These are phyloP conservation scores for Euphorbia peplus DNA, from an alignment of 345 rosid species.

Conservation along the genomic window DNA sequence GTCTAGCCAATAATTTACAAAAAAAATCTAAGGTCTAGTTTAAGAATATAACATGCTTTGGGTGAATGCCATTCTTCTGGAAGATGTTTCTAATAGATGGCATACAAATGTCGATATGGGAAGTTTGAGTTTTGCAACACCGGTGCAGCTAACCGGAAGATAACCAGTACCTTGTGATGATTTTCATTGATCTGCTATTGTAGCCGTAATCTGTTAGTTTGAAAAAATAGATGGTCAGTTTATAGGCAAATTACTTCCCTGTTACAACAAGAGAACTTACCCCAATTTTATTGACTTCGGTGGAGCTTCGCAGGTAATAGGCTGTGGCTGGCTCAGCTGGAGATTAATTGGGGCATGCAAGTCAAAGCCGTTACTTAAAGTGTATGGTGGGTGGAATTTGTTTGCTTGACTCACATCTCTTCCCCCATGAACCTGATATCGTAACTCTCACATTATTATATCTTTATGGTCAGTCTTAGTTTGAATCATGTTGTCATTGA, in stretches of 20 bases:
- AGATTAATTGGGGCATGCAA: conserved; percentile 34
- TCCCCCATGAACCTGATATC: conserved; percentile 33
- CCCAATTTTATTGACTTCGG: conserved; percentile 37
- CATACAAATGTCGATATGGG: conserved; percentile 13
- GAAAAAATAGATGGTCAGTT: conserved; percentile 1
- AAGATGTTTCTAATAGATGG: conserved; percentile 18
- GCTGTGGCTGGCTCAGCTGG: conserved; percentile 51
- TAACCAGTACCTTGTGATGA: conserved; percentile 11
- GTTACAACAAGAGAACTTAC: conserved; percentile 22
- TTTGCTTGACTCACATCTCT: conserved; percentile 24
- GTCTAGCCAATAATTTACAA: conserved; percentile 15
- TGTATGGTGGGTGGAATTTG: conserved; percentile 21
- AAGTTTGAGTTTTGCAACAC: conserved; percentile 14
- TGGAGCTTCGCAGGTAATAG: conserved; percentile 26
- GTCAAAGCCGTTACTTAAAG: conserved; percentile 31
- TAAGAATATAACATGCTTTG: conserved; percentile 25
- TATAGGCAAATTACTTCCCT: not conserved
- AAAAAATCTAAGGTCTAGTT: conserved; percentile 22
- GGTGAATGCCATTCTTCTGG: conserved; percentile 13
- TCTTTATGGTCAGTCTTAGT: not conserved
- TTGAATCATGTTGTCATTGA: not conserved
- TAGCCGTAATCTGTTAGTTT: conserved; percentile 39
- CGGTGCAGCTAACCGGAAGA: too few relatives aligned
- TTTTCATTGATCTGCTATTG: conserved; percentile 16
- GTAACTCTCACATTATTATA: not conserved